Base-by-base conservation (phyloP, 2,329 filamentous ascomycete genomes). In the Exserohilum rostratum region DNA sequence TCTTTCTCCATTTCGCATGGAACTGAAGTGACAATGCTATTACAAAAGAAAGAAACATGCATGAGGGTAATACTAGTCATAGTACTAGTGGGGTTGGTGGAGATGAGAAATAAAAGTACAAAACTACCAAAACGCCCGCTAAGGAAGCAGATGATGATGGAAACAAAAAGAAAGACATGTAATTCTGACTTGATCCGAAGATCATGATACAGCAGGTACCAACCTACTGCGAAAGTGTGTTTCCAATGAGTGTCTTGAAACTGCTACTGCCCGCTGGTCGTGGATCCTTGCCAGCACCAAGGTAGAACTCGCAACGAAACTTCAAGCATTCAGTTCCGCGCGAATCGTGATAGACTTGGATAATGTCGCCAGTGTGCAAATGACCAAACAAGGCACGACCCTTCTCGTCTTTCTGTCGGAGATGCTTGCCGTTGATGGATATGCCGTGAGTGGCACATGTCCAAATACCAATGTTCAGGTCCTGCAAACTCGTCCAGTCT, bases 371-470 rank as follows among this genome's bases (percentile, higher is more conserved):
- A 30, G 89, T 85, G 69, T 91, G 85, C 12, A 97, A 74, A 50
- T 86, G 85, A 22, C 89, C 86, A 42, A 84, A 90, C 1, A 85
- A 77, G 18, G 77, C 76, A 12, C 78, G 80, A 9, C 81, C 79
- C 9, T 78, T 78, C 0, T 81, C 79, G 22, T 79, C 76, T 2
- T 82, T 80, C 53, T 84, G 80, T 55, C 82, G 82, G 20, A 97
- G 77, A 35, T 81, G 79, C n/a, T 85, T 81, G 25, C 85, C 87
- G 66, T 97, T 97, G 69, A 98, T 82, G 62, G 80, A 83, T 58
- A 97, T 90, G 17, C 91, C 90, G 25, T 81, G 80, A 6, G 87
- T 88, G 3, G 90, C 89, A 65, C 92, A 91, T 3, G 91, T 96
- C 1, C 89, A 88, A 46, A 97, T 87, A 57, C 92, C 89, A 3